Conservation (phyloP, 192 early-diverging fungal species). For the Phycomyces blakesleeanus region DNA sequence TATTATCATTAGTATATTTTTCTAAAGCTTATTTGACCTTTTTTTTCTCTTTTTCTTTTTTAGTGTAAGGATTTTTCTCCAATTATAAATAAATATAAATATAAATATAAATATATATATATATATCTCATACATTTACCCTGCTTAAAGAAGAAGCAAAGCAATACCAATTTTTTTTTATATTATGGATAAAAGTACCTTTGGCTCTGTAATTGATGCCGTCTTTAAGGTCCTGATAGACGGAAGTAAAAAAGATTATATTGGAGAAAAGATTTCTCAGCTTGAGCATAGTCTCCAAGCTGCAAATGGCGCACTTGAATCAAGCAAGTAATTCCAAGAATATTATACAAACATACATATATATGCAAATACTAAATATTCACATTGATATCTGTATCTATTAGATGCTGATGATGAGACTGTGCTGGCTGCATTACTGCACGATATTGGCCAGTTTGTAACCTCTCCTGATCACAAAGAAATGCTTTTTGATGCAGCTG, state of each 20-base stretch:
- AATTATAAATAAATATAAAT: too few relatives aligned
- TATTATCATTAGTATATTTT: too few relatives aligned
- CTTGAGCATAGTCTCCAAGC: constrained; percentile 56
- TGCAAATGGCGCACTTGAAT: constrained; percentile 40
- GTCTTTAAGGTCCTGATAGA: constrained; percentile 48
- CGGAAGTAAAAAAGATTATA: constrained; percentile 49
- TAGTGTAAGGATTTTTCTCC: too few relatives aligned
- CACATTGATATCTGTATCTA: neutral
- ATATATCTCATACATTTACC: too few relatives aligned
- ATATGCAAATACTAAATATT: neutral
- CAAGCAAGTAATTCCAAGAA: constrained; percentile 15
- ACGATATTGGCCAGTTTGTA: constrained; percentile 58
- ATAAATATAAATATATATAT: too few relatives aligned
- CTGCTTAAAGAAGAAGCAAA: too few relatives aligned
- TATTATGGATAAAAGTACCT: constrained; percentile 12
- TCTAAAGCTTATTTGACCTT: too few relatives aligned
- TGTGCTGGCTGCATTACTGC: constrained; percentile 50
- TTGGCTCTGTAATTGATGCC: constrained; percentile 25
- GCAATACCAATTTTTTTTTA: too few relatives aligned
- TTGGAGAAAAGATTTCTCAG: constrained; percentile 53
- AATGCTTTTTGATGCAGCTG: constrained; percentile 42
- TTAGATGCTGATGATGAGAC: constrained; percentile 44
- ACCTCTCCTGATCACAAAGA: constrained; percentile 42
- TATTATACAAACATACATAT: too few relatives aligned
- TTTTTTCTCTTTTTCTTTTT: too few relatives aligned